Evolutionary conservation across 345 rosid species (phyloP), one percentile per base, ranked within the genome.

Genomic region (Rhodamnia rubescens): DNA sequence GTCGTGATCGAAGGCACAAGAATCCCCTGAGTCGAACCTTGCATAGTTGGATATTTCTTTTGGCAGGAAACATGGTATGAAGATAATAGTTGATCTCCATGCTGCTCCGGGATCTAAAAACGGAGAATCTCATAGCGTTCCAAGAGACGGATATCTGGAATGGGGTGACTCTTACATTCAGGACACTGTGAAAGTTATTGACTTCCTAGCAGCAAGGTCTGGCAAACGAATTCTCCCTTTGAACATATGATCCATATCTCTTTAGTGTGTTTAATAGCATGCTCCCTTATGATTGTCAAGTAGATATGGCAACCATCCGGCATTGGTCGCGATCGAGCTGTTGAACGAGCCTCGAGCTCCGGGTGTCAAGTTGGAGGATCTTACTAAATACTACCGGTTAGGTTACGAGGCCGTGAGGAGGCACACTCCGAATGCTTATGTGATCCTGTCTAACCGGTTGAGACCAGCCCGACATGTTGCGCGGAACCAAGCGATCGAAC

Each of bases 331-430:
- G 6, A 89, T 90, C 27, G 91, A 87, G 82, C 53, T 91, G 87
- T 88, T 91, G 91, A 90, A 90, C 26, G 93, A 91, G 86, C 93
- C 93, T 6, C 8, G 1, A 49, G 91, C 90, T 10, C 89, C 88
- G 0, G 89, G 61, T 13, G n/a, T 87, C 16, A 21, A 18, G 36
- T 57, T 90, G 5, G 90, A 88, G 4, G 75, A 61, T 49, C 91
- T 91, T 1, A 87, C 32, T 7, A 87, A 74, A 24, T 91, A 89
- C 80, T 91, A 90, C 8, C 51, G 55, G 82, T 86, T 85, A 2
- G 93, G 92, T 24, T 89, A 91, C 18, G 81, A 90, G 13, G 89
- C 89, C 7, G 92, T 91, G 26, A 85, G 90, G 64, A 90, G 89
- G 54, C 44, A 91, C 88, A 88, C 74, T 13, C 85, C 54, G 42